Evolutionary conservation across 2,329 filamentous ascomycete genomes (phyloP).

Genomic region (Geosmithia flava): DNA sequence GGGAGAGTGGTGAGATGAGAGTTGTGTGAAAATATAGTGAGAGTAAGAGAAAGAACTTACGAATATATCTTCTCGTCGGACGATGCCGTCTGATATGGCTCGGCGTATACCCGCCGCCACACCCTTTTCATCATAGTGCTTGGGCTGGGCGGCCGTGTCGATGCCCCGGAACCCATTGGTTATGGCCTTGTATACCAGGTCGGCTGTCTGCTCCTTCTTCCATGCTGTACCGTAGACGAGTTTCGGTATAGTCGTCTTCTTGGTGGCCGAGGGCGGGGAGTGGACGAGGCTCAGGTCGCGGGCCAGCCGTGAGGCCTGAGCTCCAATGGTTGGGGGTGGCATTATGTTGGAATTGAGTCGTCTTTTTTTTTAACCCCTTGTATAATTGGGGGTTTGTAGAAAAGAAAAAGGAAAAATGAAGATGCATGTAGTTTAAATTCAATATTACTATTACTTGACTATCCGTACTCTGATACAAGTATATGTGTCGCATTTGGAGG

Average conservation of each 20-base stretch:
- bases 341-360: conserved; percentile 3
- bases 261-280: neutral
- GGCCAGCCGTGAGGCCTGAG: conserved; percentile 16
- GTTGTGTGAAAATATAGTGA: neutral
- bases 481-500: no score
- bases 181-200: conserved; percentile 58
- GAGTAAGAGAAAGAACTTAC: neutral
- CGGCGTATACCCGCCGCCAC: conserved; percentile 55
- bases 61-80: conserved; percentile 47
- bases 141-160: conserved; percentile 69
- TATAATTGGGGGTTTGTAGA: no score
- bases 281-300: conserved; percentile 13
- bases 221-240: conserved; percentile 75
- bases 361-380: no score
- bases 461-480: no score
- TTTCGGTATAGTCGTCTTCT: conserved; percentile 23
- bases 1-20: neutral
- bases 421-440: no score
- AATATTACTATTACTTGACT: no score
- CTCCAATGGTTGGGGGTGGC: conserved; percentile 8
- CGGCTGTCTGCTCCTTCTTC: conserved; percentile 59
- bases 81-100: conserved; percentile 45
- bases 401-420: no score
- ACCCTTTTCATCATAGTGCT: conserved; percentile 63
- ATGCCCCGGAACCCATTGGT: conserved; percentile 57